A percentile compares a stretch with the other conserved stretches of the same genome.
Conservation (phyloP, 2,329 filamentous ascomycete genomes). For the Alternaria brassicae region DNA sequence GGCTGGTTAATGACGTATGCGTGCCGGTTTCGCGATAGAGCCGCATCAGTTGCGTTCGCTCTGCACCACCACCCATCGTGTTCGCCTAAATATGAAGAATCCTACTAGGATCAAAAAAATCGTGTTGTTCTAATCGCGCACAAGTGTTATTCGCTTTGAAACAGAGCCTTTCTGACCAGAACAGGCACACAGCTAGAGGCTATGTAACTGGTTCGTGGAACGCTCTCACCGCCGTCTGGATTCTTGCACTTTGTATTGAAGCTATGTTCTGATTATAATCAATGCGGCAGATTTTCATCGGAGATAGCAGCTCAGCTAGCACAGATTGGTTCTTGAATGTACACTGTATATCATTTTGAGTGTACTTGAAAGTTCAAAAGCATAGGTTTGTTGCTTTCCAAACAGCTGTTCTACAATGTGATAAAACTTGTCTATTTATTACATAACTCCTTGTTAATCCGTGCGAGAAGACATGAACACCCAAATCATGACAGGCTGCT, state of each 20-base stretch:
- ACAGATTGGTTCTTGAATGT: too few relatives aligned
- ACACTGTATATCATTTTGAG: too few relatives aligned
- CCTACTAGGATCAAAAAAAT: too few relatives aligned
- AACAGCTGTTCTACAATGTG: not conserved
- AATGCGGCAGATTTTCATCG: too few relatives aligned
- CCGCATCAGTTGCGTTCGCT: not conserved
- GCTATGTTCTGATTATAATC: too few relatives aligned
- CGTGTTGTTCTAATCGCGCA: too few relatives aligned
- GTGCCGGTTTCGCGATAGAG: slow-evolving; percentile 18
- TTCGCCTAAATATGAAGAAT: not conserved
- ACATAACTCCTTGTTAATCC: too few relatives aligned
- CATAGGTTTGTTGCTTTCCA: not conserved
- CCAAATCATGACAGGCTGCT: not conserved
- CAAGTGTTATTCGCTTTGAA: not conserved
- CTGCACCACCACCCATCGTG: not conserved
- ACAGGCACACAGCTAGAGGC: not conserved
- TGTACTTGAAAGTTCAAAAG: too few relatives aligned
- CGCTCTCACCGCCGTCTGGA: not conserved
- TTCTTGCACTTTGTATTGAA: not conserved
- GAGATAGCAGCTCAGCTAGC: too few relatives aligned
- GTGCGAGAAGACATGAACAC: not conserved
- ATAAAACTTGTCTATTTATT: too few relatives aligned
- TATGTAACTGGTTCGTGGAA: not conserved
- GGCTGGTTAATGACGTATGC: slow-evolving; percentile 23
- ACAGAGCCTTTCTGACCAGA: not conserved